Base-by-base conservation (phyloP, 1,139 yeast genomes). In the Candida dubliniensis region DNA sequence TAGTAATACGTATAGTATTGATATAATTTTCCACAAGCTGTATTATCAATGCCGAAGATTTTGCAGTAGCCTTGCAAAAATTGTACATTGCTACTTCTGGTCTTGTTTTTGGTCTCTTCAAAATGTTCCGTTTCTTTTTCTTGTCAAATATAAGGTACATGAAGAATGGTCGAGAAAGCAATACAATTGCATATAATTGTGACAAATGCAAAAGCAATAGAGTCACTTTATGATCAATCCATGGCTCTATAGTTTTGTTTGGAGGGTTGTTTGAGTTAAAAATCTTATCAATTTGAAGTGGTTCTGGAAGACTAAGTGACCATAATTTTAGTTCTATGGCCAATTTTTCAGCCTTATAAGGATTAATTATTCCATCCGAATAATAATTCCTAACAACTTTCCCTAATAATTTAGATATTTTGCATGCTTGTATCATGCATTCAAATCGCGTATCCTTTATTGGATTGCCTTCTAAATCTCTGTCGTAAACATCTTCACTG, bases 111-210 rank as follows among this genome's bases (percentile, higher is more conserved):
- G 45, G 43, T 23, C 41, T 33, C 15, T 45, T 47, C 12, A 32
- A 13, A 5, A 41, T 27, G 4, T 31, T 12, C 30, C 36, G 32
- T 23, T 43, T 43, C n/a, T 25, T 40, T 18, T 40, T 43, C n/a
- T 40, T 37, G 24, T 36, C 38, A 26, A 48, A 48, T 2, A 43
- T 40, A 8, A 51, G 31, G 31, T 48, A 67, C 53, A 70, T 66
- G 54, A 71, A 69, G 48, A 74, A 74, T n/a, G 79, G 78, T 18
- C 76, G 63, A 30, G 75, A 60, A 15, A 74, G 57, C 23, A 74
- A 50, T 39, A 71, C 63, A 26, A 72, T 64, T 2, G 71, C 67
- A 53, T 69, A 66, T 25, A 74, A 55, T 46, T 73, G 72, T 2
- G 64, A 60, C 24, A 71, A 53, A 52, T 74, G 77, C 3, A 71